phyloP scores from a whole-genome alignment of 306 rosid genomes.

The Cercis canadensis region DNA sequence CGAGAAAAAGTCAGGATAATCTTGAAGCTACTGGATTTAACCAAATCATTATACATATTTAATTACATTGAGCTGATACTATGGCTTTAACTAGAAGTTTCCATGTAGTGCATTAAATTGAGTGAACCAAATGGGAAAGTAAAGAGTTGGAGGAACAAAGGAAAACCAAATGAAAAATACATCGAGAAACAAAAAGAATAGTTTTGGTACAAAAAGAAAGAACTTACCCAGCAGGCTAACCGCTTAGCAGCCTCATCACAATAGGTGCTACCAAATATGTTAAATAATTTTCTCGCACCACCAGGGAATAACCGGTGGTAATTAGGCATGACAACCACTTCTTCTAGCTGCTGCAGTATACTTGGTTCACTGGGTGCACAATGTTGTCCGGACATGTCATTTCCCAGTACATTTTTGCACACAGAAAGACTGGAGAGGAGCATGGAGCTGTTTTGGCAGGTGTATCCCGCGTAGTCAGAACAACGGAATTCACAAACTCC shows the following conservation, averaged over 20 bases:
- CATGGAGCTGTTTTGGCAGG: constrained; percentile 91
- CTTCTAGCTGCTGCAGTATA: constrained; percentile 93
- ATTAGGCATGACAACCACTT: constrained; percentile 94
- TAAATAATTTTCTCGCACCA: constrained; percentile 89
- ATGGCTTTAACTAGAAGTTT: not conserved
- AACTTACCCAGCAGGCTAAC: constrained; percentile 93
- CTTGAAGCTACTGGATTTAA: not conserved
- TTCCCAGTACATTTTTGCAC: constrained; percentile 78
- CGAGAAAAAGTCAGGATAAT: not conserved
- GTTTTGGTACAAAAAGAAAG: constrained; percentile 1
- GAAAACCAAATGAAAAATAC: no score
- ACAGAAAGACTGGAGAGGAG: constrained; percentile 81
- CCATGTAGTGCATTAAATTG: not conserved
- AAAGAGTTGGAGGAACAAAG: constrained; percentile 6
- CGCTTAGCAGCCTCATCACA: constrained; percentile 94
- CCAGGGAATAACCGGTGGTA: constrained; percentile 94
- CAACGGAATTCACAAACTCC: constrained; percentile 98
- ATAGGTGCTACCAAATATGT: constrained; percentile 79
- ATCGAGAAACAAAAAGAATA: constrained; percentile 2
- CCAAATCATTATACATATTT: not conserved
- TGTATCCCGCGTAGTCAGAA: constrained; percentile 96
- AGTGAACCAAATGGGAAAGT: not conserved
- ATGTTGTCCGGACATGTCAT: constrained; percentile 83
- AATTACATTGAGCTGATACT: not conserved
- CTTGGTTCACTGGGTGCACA: constrained; percentile 97